phyloP scores from a whole-genome alignment of 371 early-diverging fungal genomes.

The Actinomucor elegans region DNA sequence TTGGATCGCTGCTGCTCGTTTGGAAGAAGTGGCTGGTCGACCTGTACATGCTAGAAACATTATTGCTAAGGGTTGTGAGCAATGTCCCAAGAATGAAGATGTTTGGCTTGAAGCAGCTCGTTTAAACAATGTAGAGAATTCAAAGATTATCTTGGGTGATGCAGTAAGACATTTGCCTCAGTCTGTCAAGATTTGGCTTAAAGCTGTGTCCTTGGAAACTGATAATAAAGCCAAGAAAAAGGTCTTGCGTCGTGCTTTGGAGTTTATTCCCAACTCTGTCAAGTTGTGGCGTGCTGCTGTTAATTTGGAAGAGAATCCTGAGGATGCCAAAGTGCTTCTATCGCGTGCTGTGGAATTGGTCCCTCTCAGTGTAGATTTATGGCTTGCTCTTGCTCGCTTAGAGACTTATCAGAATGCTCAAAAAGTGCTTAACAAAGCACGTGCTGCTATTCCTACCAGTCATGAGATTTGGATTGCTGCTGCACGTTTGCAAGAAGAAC shows the following conservation, averaged over 20 bases:
- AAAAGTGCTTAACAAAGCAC: slow-evolving; percentile 87
- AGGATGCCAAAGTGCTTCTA: slow-evolving; percentile 88
- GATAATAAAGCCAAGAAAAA: slow-evolving; percentile 75
- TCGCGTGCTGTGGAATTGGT: slow-evolving; percentile 92
- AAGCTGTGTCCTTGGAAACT: slow-evolving; percentile 86
- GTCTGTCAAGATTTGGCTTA: slow-evolving; percentile 92
- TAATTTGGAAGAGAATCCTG: slow-evolving; percentile 87
- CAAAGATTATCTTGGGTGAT: slow-evolving; percentile 87
- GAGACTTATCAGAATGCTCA: slow-evolving; percentile 91
- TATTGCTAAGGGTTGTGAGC: slow-evolving; percentile 91
- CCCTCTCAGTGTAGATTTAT: slow-evolving; percentile 88
- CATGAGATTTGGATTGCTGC: slow-evolving; percentile 96
- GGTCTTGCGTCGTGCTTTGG: slow-evolving; percentile 92
- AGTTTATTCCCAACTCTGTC: slow-evolving; percentile 91
- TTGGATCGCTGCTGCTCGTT: slow-evolving; percentile 97
- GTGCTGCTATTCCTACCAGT: slow-evolving; percentile 81
- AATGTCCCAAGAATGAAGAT: slow-evolving; percentile 93
- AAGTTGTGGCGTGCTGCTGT: slow-evolving; percentile 93
- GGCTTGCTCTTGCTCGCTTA: slow-evolving; percentile 92
- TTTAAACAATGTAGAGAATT: slow-evolving; percentile 79
- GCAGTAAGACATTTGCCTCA: slow-evolving; percentile 90
- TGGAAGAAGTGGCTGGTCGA: slow-evolving; percentile 93
- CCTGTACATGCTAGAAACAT: slow-evolving; percentile 78
- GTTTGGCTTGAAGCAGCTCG: slow-evolving; percentile 96
- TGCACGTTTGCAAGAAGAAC: slow-evolving; percentile 88